Conservation (phyloP, 2,329 filamentous ascomycete genomes). For the Ambrosiella xylebori region DNA sequence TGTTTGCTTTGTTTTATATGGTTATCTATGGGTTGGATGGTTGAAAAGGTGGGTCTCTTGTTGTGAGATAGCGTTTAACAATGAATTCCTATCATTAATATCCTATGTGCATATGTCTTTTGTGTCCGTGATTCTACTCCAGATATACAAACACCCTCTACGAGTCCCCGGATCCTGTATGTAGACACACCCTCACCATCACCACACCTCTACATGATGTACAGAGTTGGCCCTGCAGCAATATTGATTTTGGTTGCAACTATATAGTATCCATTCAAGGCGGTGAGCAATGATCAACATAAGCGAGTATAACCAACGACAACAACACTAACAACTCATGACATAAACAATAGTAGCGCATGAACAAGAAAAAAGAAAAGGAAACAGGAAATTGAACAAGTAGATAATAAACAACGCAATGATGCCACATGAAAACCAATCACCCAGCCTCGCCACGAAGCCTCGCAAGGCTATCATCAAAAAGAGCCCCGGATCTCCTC, state of each 20-base stretch:
- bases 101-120: no score
- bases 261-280: constrained; percentile 1
- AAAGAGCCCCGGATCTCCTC: no score
- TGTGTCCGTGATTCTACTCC: neutral
- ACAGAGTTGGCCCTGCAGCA: neutral
- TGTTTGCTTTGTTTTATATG: neutral
- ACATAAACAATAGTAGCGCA: neutral
- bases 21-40: no score
- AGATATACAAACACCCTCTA: neutral
- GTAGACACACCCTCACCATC: neutral
- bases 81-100: no score
- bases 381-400: neutral
- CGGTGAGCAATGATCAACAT: neutral
- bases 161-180: neutral
- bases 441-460: no score
- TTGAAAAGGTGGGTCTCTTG: no score
- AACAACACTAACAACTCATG: neutral
- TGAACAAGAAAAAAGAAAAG: neutral
- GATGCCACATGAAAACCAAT: no score
- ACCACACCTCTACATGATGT: neutral
- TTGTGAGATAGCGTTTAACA: no score
- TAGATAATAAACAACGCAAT: neutral
- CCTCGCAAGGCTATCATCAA: no score
- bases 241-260: neutral
- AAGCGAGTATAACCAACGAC: neutral